Percentiles rank a stretch among this genome's conserved stretches.
phyloP scores from a whole-genome alignment of 1,139 yeast genomes.

The Zygosaccharomyces pseudobailii region DNA sequence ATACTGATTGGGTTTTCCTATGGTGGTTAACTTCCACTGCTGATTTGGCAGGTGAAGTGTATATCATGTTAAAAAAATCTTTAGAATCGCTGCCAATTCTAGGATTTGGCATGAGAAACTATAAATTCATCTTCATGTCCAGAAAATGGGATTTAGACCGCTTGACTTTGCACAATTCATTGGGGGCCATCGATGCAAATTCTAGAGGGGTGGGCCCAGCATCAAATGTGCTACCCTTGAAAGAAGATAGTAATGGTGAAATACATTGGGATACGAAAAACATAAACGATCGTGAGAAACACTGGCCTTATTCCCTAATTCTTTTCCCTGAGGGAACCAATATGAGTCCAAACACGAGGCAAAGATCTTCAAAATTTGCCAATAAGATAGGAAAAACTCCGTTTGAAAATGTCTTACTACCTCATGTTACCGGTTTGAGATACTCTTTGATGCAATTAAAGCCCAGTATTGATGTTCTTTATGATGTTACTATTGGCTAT shows the following conservation, averaged over 20 bases:
- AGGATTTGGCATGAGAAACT: conserved; percentile 85
- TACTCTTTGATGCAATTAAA: conserved; percentile 57
- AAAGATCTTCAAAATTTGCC: conserved; percentile 54
- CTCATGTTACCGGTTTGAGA: conserved; percentile 76
- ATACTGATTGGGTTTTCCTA: conserved; percentile 88
- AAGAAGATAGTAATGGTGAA: conserved; percentile 23
- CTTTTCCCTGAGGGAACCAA: conserved; percentile 97
- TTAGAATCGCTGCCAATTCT: conserved; percentile 67
- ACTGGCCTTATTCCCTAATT: conserved; percentile 51
- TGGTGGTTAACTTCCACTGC: conserved; percentile 86
- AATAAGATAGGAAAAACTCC: conserved; percentile 43
- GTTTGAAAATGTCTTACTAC: conserved; percentile 65
- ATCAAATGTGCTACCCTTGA: conserved; percentile 39
- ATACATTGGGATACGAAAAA: conserved; percentile 25
- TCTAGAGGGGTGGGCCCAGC: conserved; percentile 47
- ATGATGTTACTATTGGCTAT: conserved; percentile 83
- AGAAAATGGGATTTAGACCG: conserved; percentile 84
- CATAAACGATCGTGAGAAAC: conserved; percentile 33
- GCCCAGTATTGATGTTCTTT: conserved; percentile 59
- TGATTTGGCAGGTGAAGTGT: conserved; percentile 55
- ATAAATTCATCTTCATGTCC: conserved; percentile 65
- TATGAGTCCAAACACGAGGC: conserved; percentile 59
- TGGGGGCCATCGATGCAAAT: conserved; percentile 51
- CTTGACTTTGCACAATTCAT: conserved; percentile 49
- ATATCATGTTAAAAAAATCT: conserved; percentile 76